A percentile compares a stretch with the other conserved stretches of the same genome.
Evolutionary conservation across 257 asterid genomes (phyloP).

Genomic region (Leptodermis oblonga): DNA sequence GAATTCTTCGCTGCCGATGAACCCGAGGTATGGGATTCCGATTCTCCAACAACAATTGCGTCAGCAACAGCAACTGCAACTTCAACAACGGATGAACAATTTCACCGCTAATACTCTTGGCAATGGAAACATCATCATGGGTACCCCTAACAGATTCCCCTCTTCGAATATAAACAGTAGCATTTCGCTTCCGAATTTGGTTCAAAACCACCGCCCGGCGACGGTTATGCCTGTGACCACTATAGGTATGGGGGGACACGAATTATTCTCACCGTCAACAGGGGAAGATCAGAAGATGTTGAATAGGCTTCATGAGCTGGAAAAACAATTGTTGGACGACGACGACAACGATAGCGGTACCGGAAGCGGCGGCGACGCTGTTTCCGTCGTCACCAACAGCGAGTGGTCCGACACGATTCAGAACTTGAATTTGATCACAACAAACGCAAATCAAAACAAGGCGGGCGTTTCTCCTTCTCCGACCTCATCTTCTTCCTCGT

Average conservation of each 20-base stretch:
- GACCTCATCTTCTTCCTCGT: conserved; percentile 71
- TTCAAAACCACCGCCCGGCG: conserved; percentile 19
- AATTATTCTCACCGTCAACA: conserved; percentile 5
- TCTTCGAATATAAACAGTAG: conserved; percentile 12
- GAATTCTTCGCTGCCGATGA: conserved; percentile 33
- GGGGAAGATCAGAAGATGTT: conserved; percentile 32
- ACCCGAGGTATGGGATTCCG: conserved; percentile 46
- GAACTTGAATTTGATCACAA: conserved; percentile 34
- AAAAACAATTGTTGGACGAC: conserved; percentile 66
- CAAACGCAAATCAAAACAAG: conserved; percentile 4
- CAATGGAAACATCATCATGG: conserved; percentile 8
- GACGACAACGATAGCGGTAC: conserved; percentile 35
- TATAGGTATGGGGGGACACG: conserved; percentile 17
- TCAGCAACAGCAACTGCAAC: conserved; percentile 9
- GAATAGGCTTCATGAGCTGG: conserved; percentile 63
- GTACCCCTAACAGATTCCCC: conserved; percentile 16
- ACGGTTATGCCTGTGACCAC: conserved; percentile 1
- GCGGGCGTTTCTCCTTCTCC: conserved; percentile 58
- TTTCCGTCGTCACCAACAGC: conserved; percentile 52
- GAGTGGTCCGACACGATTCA: conserved; percentile 80
- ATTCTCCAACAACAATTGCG: conserved; percentile 43
- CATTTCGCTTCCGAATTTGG: conserved; percentile 33
- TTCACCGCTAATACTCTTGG: background rate
- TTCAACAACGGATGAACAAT: conserved; percentile 8
- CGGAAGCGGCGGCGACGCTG: conserved; percentile 32